Conservation (phyloP, 75 land plant species). For the Cunninghamia lanceolata region DNA sequence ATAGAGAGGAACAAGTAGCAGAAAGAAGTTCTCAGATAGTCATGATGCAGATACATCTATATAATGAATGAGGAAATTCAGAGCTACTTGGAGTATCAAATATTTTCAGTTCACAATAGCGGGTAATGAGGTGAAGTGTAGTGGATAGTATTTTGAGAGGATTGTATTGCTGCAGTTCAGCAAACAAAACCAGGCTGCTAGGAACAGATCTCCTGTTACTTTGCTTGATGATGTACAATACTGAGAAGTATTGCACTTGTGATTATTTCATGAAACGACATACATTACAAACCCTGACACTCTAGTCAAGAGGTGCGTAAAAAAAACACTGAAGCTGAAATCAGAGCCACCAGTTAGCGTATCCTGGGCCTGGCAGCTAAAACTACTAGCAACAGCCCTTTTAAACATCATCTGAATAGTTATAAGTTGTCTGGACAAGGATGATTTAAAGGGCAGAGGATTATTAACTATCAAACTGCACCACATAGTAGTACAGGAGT, state of each 20-base stretch:
- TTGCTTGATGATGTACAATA: not conserved
- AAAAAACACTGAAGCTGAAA: not conserved
- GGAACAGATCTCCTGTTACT: not conserved
- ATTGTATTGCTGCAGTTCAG: not conserved
- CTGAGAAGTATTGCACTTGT: not conserved
- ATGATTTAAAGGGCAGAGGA: not conserved
- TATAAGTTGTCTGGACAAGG: not conserved
- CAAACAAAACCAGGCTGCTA: not conserved
- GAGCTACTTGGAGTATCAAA: not conserved
- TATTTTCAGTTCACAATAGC: not conserved
- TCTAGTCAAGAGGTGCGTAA: not conserved
- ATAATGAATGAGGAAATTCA: not conserved
- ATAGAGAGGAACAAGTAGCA: not conserved
- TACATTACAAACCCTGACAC: not conserved
- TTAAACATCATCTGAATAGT: not conserved
- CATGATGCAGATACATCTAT: not conserved
- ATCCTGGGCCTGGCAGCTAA: not conserved
- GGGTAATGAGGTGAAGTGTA: not conserved
- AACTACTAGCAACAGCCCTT: not conserved
- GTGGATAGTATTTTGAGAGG: not conserved
- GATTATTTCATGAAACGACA: not conserved
- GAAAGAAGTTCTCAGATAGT: not conserved
- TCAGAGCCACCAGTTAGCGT: not conserved
- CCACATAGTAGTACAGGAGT: not conserved
- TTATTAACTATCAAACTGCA: not conserved